Evolutionary conservation across 805 yeast species (phyloP).

Genomic region (Myxozyma neglecta): DNA sequence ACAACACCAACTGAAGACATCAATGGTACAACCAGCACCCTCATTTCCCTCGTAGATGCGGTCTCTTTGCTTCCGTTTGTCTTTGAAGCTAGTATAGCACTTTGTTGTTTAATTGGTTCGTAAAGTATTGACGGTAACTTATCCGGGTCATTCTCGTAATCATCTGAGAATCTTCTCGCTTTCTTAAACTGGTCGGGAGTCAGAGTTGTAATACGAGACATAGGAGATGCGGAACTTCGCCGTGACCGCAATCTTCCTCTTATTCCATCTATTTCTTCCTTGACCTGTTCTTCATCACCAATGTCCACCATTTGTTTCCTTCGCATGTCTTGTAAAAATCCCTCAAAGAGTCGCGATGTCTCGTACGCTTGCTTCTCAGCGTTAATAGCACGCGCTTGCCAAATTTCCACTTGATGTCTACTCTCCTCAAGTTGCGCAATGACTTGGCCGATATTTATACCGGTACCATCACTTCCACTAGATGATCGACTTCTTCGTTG

Average conservation of each 20-base stretch:
- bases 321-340: conserved; percentile 5
- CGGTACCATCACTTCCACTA: conserved; percentile 10
- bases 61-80: background rate
- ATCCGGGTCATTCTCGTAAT: background rate
- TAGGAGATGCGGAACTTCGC: background rate
- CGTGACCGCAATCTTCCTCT: background rate
- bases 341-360: conserved; percentile 14
- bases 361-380: conserved; percentile 24
- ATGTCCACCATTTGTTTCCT: too few species aligned
- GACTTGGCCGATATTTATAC: conserved; percentile 9
- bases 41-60: background rate
- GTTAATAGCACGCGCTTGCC: conserved; percentile 19
- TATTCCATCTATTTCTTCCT: background rate
- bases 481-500: conserved; percentile 7
- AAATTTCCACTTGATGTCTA: conserved; percentile 11
- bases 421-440: conserved; percentile 22
- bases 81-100: background rate
- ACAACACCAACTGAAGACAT: conserved; percentile 27
- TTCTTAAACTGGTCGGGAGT: conserved; percentile 19
- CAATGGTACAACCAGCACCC: conserved; percentile 12
- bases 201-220: conserved; percentile 8
- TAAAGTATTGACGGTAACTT: background rate
- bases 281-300: background rate
- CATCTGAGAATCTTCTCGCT: conserved; percentile 1
- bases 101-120: background rate